A percentile compares a stretch with the other conserved stretches of the same genome.
These are phyloP conservation scores for Emergomyces orientalis DNA, from an alignment of 2,329 filamentous ascomycete genomes.

Conservation along the genomic window DNA sequence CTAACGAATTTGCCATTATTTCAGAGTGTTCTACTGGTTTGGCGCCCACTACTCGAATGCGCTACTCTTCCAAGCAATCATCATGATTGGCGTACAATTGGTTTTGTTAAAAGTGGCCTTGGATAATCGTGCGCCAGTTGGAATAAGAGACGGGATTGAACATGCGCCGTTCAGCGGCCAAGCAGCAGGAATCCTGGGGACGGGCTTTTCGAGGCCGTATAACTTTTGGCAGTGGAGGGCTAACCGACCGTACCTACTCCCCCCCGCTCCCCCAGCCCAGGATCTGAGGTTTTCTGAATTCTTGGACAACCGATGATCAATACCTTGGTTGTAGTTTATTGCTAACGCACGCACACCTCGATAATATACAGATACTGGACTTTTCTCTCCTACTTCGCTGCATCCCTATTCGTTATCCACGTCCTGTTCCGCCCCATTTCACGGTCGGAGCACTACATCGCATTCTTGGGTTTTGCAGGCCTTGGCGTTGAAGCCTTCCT, in stretches of 20 bases:
- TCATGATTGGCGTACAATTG: conserved; percentile 52
- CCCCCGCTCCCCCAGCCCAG: not conserved
- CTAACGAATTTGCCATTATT: conserved; percentile 11
- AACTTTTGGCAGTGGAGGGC: conserved; percentile 56
- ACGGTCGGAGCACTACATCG: conserved; percentile 35
- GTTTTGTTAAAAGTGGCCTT: conserved; percentile 53
- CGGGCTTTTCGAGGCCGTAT: conserved; percentile 42
- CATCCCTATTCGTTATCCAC: conserved; percentile 43
- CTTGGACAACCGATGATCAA: conserved; percentile 10
- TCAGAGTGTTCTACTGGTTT: conserved; percentile 57
- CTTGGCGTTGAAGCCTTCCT: conserved; percentile 41
- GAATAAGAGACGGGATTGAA: conserved; percentile 32
- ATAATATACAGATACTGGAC: conserved; percentile 43
- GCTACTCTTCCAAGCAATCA: conserved; percentile 50
- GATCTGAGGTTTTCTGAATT: not conserved
- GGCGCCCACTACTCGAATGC: conserved; percentile 51
- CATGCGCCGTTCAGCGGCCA: conserved; percentile 34
- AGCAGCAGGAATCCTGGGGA: conserved; percentile 16
- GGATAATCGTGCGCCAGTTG: conserved; percentile 43
- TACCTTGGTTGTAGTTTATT: not conserved
- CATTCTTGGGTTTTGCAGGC: conserved; percentile 37
- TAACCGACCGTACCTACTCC: conserved; percentile 43
- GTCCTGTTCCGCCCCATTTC: conserved; percentile 43
- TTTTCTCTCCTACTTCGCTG: conserved; percentile 47
- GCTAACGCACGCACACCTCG: not conserved